A percentile compares a stretch with the other conserved stretches of the same genome.
Evolutionary conservation across 2,329 filamentous ascomycete species (phyloP).

Genomic region (Paradendryphiella salina): DNA sequence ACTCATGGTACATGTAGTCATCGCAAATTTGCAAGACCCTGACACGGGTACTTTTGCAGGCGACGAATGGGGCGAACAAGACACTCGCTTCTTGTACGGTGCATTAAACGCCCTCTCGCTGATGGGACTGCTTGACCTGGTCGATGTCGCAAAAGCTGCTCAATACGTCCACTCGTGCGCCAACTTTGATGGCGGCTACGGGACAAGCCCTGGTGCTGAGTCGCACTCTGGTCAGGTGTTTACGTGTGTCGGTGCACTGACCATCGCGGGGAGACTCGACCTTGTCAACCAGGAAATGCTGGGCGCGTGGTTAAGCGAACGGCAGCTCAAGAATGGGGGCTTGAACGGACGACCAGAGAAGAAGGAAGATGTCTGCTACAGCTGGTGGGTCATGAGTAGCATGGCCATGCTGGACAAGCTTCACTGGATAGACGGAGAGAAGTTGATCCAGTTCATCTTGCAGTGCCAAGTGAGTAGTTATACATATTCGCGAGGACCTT

Average conservation of each 20-base stretch:
- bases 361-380: constrained; percentile 95
- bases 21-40: constrained; percentile 78
- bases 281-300: constrained; percentile 80
- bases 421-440: constrained; percentile 89
- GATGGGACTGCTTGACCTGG: constrained; percentile 69
- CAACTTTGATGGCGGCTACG: constrained; percentile 95
- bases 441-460: constrained; percentile 80
- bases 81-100: constrained; percentile 91
- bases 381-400: constrained; percentile 97
- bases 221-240: constrained; percentile 96
- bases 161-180: constrained; percentile 77
- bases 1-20: constrained; percentile 58
- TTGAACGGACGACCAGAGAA: constrained; percentile 96
- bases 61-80: constrained; percentile 94
- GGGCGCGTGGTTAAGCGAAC: constrained; percentile 88
- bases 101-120: constrained; percentile 89
- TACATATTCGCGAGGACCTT: not conserved
- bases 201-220: constrained; percentile 85
- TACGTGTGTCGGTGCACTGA: constrained; percentile 84
- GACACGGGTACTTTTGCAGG: constrained; percentile 86
- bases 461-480: constrained; percentile 67
- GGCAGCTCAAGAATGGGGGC: constrained; percentile 83
- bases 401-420: constrained; percentile 83
- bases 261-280: constrained; percentile 80
- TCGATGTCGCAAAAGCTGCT: constrained; percentile 80